Percentiles rank a stretch among this genome's conserved stretches.
Evolutionary conservation across 139 green algal genomes (phyloP).

Genomic region (Asterochloris erici): DNA sequence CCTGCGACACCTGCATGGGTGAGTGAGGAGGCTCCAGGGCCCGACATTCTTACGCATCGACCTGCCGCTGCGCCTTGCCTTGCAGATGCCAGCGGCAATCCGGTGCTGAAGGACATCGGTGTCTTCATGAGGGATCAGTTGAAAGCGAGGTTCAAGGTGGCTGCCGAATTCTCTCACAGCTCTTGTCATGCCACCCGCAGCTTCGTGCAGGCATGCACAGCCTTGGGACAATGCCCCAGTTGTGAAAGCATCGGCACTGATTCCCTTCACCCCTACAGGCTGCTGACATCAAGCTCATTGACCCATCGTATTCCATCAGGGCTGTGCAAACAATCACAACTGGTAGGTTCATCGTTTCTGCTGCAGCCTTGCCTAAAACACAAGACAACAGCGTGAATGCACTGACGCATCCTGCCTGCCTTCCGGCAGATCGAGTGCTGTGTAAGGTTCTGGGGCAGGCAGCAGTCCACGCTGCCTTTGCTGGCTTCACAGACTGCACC

Average conservation of each 20-base stretch:
- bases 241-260: neutral
- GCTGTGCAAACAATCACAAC: conserved; percentile 84
- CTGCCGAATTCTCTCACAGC: neutral
- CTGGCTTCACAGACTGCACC: conserved; percentile 88
- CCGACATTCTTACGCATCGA: conserved; percentile 31
- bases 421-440: conserved; percentile 73
- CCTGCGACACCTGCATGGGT: conserved; percentile 80
- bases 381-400: too few species aligned
- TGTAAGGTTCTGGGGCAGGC: conserved; percentile 91
- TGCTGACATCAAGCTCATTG: conserved; percentile 93
- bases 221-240: neutral
- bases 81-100: conserved; percentile 86
- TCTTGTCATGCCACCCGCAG: neutral
- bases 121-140: conserved; percentile 71
- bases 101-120: conserved; percentile 85
- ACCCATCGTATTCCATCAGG: conserved; percentile 95
- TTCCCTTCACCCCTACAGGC: conserved; percentile 28
- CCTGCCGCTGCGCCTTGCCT: conserved; percentile 22
- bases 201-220: neutral
- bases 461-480: conserved; percentile 95
- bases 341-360: neutral
- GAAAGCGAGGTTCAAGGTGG: conserved; percentile 66
- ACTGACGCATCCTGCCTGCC: too few species aligned
- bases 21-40: conserved; percentile 87
- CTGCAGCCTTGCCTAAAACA: too few species aligned